Conservation (phyloP, 1,139 yeast species). For the Geotrichum fermentans region DNA sequence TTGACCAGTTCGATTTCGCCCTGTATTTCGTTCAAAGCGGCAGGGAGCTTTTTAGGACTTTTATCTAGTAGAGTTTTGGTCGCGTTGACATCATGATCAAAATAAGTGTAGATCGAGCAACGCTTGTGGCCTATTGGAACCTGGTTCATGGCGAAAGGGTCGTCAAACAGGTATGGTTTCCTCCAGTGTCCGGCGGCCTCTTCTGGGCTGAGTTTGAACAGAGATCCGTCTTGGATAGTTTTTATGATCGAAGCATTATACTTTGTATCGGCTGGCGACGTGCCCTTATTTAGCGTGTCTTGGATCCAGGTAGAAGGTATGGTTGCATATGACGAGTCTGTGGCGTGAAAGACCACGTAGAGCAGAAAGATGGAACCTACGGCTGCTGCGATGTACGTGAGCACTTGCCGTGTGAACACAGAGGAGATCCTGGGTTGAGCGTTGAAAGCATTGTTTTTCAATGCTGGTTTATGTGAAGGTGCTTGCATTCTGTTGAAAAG, state of each 20-base stretch:
- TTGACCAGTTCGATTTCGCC: slow-evolving; percentile 26
- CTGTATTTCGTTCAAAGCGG: slow-evolving; percentile 11
- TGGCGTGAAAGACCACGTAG: too few relatives aligned
- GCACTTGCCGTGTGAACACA: too few relatives aligned
- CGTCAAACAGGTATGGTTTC: slow-evolving; percentile 19
- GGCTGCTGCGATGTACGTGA: too few relatives aligned
- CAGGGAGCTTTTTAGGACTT: not conserved
- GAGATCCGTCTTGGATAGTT: slow-evolving; percentile 21
- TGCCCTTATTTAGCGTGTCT: slow-evolving; percentile 1
- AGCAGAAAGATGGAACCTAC: not conserved
- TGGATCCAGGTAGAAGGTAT: too few relatives aligned
- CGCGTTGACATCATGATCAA: slow-evolving; percentile 19
- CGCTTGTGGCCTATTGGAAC: slow-evolving; percentile 24
- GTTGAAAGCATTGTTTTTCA: too few relatives aligned
- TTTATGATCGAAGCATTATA: slow-evolving; percentile 6
- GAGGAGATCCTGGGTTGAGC: too few relatives aligned
- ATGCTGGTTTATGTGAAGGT: too few relatives aligned
- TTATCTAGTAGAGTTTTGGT: not conserved
- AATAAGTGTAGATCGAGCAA: slow-evolving; percentile 28
- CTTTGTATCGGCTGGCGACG: slow-evolving; percentile 2
- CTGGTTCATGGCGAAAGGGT: slow-evolving; percentile 14
- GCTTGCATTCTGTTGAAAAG: too few relatives aligned
- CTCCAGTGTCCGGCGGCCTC: slow-evolving; percentile 21
- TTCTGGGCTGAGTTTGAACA: slow-evolving; percentile 18
- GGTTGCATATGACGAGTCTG: too few relatives aligned